Conservation (phyloP, 1,284 basidiomycete genomes). For the Puccinia sorghi region DNA sequence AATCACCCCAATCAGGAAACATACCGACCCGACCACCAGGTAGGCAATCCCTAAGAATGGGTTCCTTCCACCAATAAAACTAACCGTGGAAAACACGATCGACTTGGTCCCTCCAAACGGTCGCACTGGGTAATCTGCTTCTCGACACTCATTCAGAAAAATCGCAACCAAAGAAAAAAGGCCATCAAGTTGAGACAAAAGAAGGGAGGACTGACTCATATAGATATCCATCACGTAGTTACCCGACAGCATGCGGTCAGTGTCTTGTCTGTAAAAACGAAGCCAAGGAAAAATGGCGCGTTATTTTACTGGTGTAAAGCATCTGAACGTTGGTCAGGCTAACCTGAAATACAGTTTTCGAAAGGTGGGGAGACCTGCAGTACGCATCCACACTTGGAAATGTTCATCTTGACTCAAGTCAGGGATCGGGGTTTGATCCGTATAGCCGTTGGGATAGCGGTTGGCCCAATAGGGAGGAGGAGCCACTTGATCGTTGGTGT, state of each 20-base stretch:
- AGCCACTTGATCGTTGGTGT: slow-evolving; percentile 64
- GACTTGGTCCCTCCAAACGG: slow-evolving; percentile 94
- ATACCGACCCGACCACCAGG: slow-evolving; percentile 81
- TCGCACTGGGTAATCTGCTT: slow-evolving; percentile 84
- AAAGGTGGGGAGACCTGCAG: slow-evolving; percentile 93
- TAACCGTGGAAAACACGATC: slow-evolving; percentile 91
- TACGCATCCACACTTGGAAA: slow-evolving; percentile 99
- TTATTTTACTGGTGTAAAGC: not conserved
- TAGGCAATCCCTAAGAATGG: slow-evolving; percentile 97
- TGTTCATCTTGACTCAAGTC: slow-evolving; percentile 80
- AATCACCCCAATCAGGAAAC: slow-evolving; percentile 79
- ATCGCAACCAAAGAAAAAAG: not conserved
- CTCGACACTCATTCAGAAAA: not conserved
- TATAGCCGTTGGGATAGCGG: slow-evolving; percentile 76
- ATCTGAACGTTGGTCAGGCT: not conserved
- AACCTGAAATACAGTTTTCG: slow-evolving; percentile 75
- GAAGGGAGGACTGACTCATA: slow-evolving; percentile 66
- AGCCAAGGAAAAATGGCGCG: not conserved
- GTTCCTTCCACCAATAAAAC: slow-evolving; percentile 97
- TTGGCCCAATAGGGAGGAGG: slow-evolving; percentile 89
- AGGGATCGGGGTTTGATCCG: slow-evolving; percentile 67
- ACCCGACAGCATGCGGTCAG: slow-evolving; percentile 70
- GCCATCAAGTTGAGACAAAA: not conserved
- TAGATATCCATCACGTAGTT: slow-evolving; percentile 74
- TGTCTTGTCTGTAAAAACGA: slow-evolving; percentile 71